Percentiles rank a stretch among this genome's conserved stretches.
Conservation (phyloP, 352 stramenopile species). For the Globisporangium irregulare region DNA sequence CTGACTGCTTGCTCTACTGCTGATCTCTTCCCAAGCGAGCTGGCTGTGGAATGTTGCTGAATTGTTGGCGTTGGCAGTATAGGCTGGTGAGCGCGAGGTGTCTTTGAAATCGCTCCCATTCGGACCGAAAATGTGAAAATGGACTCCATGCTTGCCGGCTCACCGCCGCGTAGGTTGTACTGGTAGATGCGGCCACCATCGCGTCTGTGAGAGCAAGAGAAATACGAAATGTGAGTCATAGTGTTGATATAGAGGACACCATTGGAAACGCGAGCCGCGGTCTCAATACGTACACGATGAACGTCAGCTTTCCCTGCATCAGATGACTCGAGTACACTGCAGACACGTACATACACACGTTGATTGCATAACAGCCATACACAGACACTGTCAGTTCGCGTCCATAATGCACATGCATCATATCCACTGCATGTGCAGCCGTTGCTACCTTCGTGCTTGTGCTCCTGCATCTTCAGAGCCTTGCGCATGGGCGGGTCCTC, state of each 20-base stretch:
- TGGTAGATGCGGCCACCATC: slow-evolving; percentile 46
- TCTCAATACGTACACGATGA: slow-evolving; percentile 45
- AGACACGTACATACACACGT: background rate
- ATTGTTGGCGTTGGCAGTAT: background rate
- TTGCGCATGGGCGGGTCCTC: slow-evolving; percentile 51
- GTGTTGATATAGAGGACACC: background rate
- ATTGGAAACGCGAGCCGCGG: background rate
- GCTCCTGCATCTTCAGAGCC: slow-evolving; percentile 43
- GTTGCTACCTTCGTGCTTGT: slow-evolving; percentile 36
- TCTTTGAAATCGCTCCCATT: slow-evolving; percentile 45
- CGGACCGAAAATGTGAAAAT: slow-evolving; percentile 53
- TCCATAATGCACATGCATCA: background rate
- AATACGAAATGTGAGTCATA: background rate
- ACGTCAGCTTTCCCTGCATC: slow-evolving; percentile 53
- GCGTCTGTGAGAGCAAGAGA: slow-evolving; percentile 26
- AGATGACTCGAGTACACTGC: slow-evolving; percentile 67
- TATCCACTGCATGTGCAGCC: background rate
- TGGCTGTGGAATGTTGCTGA: background rate
- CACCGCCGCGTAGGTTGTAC: slow-evolving; percentile 58
- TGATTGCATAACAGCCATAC: background rate
- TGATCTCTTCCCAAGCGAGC: slow-evolving; percentile 10
- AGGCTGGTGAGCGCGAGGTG: slow-evolving; percentile 12
- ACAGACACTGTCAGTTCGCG: background rate
- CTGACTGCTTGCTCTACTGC: background rate
- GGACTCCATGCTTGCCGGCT: slow-evolving; percentile 34